Conservation (phyloP, 345 rosid genomes). For the Mangifera indica region DNA sequence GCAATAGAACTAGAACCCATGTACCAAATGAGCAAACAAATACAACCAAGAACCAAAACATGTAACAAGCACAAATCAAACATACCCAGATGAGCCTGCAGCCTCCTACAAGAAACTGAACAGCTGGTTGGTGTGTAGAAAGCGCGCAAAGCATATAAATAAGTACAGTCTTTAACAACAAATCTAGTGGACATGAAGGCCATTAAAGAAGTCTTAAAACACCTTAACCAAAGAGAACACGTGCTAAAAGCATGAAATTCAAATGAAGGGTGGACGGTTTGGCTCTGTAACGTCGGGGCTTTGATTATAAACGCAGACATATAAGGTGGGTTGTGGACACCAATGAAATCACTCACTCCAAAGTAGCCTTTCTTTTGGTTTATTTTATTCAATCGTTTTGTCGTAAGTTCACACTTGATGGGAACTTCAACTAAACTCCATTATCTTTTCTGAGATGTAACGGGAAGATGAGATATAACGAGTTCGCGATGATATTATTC, state of each 20-base stretch:
- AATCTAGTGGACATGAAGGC: conserved; percentile 69
- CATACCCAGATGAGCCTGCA: conserved; percentile 52
- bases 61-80: conserved; percentile 11
- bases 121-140: conserved; percentile 24
- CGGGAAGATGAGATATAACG: not conserved
- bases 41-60: conserved; percentile 14
- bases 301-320: not conserved
- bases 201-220: conserved; percentile 33
- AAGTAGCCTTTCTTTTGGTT: not conserved
- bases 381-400: not conserved
- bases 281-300: conserved; percentile 15
- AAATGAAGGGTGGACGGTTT: not conserved
- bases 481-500: not conserved
- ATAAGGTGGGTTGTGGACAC: conserved; percentile 33
- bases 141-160: conserved; percentile 32
- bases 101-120: conserved; percentile 31
- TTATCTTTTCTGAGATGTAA: not conserved
- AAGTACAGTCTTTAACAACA: conserved; percentile 43
- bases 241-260: not conserved
- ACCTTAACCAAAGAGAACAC: not conserved
- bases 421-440: not conserved
- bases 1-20: conserved; percentile 10
- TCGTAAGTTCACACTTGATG: not conserved
- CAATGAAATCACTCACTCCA: conserved; percentile 38
- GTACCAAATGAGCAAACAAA: conserved; percentile 7